Base-by-base conservation (phyloP, 805 yeast genomes). In the Kregervanrija pseudodelftensis region DNA sequence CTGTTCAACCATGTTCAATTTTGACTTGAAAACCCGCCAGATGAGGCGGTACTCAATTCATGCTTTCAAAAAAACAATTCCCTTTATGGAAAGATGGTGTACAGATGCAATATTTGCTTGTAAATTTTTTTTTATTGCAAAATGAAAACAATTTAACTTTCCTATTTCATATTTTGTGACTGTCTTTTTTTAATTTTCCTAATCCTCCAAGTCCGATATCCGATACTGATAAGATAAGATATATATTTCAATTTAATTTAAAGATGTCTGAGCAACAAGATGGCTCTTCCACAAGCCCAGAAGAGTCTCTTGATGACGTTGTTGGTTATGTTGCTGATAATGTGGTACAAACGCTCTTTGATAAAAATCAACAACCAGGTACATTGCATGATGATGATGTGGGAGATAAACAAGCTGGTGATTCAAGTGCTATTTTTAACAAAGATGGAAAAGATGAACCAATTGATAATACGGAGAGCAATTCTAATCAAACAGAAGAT, bases 131-230 rank as follows among this genome's bases (percentile, higher is more conserved):
- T 5, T 4, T n/a, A 17, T 9, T 13, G 39, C n/a, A 36, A 35
- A 13, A n/a, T 35, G 16, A 8, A 35, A 35, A 35, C 37, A 35
- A 10, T 11, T 14, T 2, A 35, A 13, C 12, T 11, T 13, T 13
- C 16, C 15, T 11, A 11, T 11, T 14, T 35, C 37, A 35, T 28
- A 17, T 35, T 48, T 48, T 46, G 50, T 49, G 51, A 49, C 51
- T 49, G 51, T 46, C 43, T 49, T 49, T 46, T 46, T 46, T 46
- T 46, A 46, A 39, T 46, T 46, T 46, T 46, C 49, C 12, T 32
- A 11, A 12, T 37, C 17, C 46, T 37, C 13, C 32, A 8, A 30
- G 33, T n/a, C 32, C n/a, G 13, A 14, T 33, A 14, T 34, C 39
- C 36, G 38, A 14, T 12, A 30, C 15, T 40, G 43, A 40, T 37